These are phyloP conservation scores for Ceratobasidium theobromae DNA, from an alignment of 1,284 basidiomycete species.

Conservation along the genomic window DNA sequence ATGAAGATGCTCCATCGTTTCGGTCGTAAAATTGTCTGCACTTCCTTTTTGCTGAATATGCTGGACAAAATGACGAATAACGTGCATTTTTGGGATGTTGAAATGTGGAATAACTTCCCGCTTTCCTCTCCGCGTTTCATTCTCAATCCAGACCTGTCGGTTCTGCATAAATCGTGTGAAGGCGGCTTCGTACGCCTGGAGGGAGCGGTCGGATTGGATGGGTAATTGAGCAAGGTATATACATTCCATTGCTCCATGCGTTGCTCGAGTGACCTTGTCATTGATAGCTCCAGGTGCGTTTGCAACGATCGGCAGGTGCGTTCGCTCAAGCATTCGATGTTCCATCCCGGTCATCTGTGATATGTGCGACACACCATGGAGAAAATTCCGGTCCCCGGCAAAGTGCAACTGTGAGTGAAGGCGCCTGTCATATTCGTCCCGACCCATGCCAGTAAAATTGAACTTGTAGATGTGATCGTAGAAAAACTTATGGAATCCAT, in stretches of 20 bases:
- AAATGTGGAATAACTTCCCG: not conserved
- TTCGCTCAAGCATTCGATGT: constrained; percentile 22
- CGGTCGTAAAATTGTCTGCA: constrained; percentile 27
- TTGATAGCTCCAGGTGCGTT: constrained; percentile 24
- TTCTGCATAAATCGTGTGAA: not conserved
- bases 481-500: constrained; percentile 28
- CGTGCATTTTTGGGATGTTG: constrained; percentile 31
- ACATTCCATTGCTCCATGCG: constrained; percentile 4
- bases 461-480: constrained; percentile 27
- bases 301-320: constrained; percentile 4
- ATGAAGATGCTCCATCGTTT: constrained; percentile 30
- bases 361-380: constrained; percentile 13
- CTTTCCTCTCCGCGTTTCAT: constrained; percentile 8
- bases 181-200: constrained; percentile 3
- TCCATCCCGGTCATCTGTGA: constrained; percentile 23
- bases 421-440: constrained; percentile 11
- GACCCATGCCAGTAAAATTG: constrained; percentile 8
- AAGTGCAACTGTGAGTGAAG: not conserved
- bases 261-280: constrained; percentile 8
- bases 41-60: constrained; percentile 10
- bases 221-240: constrained; percentile 25
- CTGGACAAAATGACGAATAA: not conserved
- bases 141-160: constrained; percentile 21
- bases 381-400: constrained; percentile 7
- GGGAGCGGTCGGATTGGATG: constrained; percentile 6